Base-by-base conservation (phyloP, 1,139 yeast species). In the Zygoascus sp. region DNA sequence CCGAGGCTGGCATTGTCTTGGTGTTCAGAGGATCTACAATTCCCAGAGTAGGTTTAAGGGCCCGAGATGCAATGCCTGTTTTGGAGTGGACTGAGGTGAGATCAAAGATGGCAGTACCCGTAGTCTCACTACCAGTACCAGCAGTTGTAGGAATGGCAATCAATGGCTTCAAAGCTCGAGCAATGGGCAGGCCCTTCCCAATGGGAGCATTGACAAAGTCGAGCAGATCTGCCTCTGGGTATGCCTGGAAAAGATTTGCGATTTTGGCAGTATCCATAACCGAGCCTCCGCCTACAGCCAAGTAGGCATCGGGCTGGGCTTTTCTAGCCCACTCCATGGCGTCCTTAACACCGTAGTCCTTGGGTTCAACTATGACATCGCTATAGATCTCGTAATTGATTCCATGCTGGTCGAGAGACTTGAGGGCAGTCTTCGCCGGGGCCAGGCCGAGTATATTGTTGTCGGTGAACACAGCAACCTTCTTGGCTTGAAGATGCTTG, bases 131-230 rank as follows among this genome's bases (percentile, higher is more conserved):
- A 22, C 73, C 74, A 16, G 74, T 69, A 34, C 74, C 74, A 6
- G 73, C 73, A n/a, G 73, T 69, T 19, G 73, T 69, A 36, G 72
- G 72, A 36, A 70, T 64, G 6, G 75, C 74, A 46, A 71, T 66
- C 51, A 72, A 54, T 3, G 75, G 76, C 46, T 60, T 53, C 47
- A 68, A 53, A 32, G 55, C 48, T 37, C 58, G 57, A 21, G 60
- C 64, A 21, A 68, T 60, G 8, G 73, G 70, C 44, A 59, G 52
- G 2, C 71, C 73, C 47, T 65, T 65, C n/a, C 73, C 73, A 5
- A 68, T 55, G 6, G 73, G 73, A 4, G 72, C 72, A 49, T 68
- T 68, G 51, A 69, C 72, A 52, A 68, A 68, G 52, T 67, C 72
- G 45, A 69, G 55, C 36, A 68, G 55, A 40, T 66, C 69, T 1